Base-by-base conservation (phyloP, 768 basidiomycete species). In the Sistotremastrum suecicum region DNA sequence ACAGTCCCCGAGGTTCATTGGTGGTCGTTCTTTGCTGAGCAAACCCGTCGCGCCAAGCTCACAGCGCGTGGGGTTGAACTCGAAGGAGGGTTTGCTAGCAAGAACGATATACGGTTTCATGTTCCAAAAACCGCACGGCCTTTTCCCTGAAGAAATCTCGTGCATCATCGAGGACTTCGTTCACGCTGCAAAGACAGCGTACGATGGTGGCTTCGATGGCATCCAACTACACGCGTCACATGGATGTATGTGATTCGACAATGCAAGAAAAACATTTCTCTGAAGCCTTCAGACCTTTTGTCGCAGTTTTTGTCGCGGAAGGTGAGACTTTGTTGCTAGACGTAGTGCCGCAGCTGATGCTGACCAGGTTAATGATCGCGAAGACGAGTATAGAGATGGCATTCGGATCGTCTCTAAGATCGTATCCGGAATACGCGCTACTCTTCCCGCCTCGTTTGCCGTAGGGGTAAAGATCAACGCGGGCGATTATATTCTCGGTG, bases 161-260 rank as follows among this genome's bases (percentile, higher is more conserved):
- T 52, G 66, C 7, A 71, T 78, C 5, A 70, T 87, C 0, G 63
- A 66, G 1, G 64, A 61, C 5, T 97, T 94, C 54, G 70, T 82
- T 2, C 62, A 64, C 37, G 85, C 80, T 4, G 85, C 89, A 0
- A 55, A 61, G 37, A 53, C 84, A 33, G 87, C 86, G 6, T 59
- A 67, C 11, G 58, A 71, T 44, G 64, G 80, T 37, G 87, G 86
- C 0, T 92, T 90, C 58, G 86, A 94, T 50, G 91, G 92, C 0
- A 64, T 94, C 3, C 76, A 95, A 55, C 50, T 97, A 7, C 92
- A 95, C 58, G 81, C 69, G 29, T 80, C 80, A 1, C 89, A 92
- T 60, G 89, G 89, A 35, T 91, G 83, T 87, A 45, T 12, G 12
- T 48, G 8, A 10, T 28, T 20, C 33, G 32, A 8, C 39, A 8